Evolutionary conservation across 2,329 filamentous ascomycete genomes (phyloP).

Genomic region (Cytospora mali): DNA sequence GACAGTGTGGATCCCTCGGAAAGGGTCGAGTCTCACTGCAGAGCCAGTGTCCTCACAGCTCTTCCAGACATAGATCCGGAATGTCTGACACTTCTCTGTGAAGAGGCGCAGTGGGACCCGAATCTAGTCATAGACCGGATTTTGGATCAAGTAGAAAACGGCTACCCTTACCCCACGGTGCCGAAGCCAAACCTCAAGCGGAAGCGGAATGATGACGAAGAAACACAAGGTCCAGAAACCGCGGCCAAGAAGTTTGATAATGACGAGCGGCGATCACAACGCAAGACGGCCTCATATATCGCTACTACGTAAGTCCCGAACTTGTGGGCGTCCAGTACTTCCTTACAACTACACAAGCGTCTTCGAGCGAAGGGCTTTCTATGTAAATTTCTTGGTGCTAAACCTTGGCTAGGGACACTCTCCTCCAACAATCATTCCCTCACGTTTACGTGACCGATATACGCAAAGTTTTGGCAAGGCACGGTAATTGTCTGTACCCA

Average conservation of each 20-base stretch:
- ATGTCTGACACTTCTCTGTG: slow-evolving; percentile 39
- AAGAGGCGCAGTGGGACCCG: slow-evolving; percentile 35
- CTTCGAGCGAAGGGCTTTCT: not conserved
- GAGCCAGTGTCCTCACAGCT: slow-evolving; percentile 36
- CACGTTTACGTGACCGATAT: slow-evolving; percentile 36
- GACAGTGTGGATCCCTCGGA: not conserved
- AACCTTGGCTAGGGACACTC: slow-evolving; percentile 27
- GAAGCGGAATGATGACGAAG: slow-evolving; percentile 39
- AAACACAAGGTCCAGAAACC: slow-evolving; percentile 29
- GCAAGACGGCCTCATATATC: slow-evolving; percentile 28
- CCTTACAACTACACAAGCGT: not conserved
- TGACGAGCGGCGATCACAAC: slow-evolving; percentile 29
- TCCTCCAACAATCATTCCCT: slow-evolving; percentile 43
- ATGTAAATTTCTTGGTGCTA: slow-evolving; percentile 3
- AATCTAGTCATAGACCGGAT: slow-evolving; percentile 42
- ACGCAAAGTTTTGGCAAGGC: slow-evolving; percentile 29
- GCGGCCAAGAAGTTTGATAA: slow-evolving; percentile 31
- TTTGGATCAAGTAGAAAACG: slow-evolving; percentile 44
- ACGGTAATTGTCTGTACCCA: slow-evolving; percentile 38
- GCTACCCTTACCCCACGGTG: slow-evolving; percentile 41
- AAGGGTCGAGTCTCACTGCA: slow-evolving; percentile 32
- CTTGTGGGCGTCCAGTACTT: not conserved
- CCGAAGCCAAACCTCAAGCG: slow-evolving; percentile 41
- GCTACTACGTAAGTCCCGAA: slow-evolving; percentile 21
- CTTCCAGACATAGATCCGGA: slow-evolving; percentile 51